phyloP scores from a whole-genome alignment of 352 stramenopile species.

The Nothophytophthora sp. region DNA sequence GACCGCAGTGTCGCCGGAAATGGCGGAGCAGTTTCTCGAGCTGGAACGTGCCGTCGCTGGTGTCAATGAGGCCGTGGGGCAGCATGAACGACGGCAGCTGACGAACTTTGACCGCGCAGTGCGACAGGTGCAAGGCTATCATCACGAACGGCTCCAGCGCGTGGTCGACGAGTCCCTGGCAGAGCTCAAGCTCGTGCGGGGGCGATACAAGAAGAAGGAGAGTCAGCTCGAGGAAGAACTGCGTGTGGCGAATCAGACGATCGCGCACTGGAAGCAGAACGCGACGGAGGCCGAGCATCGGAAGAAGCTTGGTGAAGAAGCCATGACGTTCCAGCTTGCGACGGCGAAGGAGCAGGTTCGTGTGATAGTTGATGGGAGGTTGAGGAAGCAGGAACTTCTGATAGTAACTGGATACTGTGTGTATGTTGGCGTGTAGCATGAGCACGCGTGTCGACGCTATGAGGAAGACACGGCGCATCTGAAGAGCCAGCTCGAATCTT shows the following conservation, averaged over 20 bases:
- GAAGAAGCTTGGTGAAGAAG: constrained; percentile 27
- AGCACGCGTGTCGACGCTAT: constrained; percentile 17
- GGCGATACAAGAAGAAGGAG: constrained; percentile 47
- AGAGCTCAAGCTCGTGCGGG: constrained; percentile 51
- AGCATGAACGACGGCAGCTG: constrained; percentile 35
- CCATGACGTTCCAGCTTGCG: constrained; percentile 21
- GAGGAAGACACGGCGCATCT: constrained; percentile 10
- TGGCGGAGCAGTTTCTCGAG: constrained; percentile 26
- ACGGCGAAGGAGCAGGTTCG: constrained; percentile 18
- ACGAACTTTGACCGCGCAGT: constrained; percentile 47
- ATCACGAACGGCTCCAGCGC: constrained; percentile 53
- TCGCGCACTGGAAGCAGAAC: constrained; percentile 33
- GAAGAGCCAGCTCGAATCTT: constrained; percentile 12
- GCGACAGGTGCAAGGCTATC: constrained; percentile 50
- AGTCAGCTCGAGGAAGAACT: constrained; percentile 38
- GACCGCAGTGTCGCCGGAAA: constrained; percentile 21
- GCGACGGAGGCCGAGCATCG: constrained; percentile 17
- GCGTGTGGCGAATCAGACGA: constrained; percentile 21
- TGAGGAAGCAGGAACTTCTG: neutral
- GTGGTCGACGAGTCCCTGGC: constrained; percentile 52
- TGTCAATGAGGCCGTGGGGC: constrained; percentile 27
- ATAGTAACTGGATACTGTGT: constrained; percentile 3
- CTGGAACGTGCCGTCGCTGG: constrained; percentile 42
- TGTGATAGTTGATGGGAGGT: neutral
- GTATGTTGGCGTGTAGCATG: constrained; percentile 7